These are phyloP conservation scores for Cymbidium sinense DNA, from an alignment of 106 monocot species.

Conservation along the genomic window DNA sequence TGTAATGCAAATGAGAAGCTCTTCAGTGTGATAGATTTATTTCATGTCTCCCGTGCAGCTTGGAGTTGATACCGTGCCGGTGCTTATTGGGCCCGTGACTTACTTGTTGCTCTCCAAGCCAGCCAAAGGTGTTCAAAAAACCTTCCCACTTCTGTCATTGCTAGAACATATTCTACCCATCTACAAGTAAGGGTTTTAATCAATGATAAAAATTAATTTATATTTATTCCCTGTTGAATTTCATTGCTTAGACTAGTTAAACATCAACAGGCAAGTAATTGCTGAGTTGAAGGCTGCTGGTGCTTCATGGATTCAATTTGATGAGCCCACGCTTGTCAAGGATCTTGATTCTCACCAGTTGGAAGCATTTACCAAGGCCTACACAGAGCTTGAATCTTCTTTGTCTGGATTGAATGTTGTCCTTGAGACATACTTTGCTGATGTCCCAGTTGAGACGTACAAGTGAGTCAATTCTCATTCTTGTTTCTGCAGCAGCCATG, in stretches of 20 bases:
- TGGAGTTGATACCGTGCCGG: constrained; percentile 10
- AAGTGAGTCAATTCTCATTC: constrained; percentile 13
- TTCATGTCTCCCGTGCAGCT: background rate
- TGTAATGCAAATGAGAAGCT: background rate
- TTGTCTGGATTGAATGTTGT: constrained; percentile 24
- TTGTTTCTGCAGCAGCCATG: background rate
- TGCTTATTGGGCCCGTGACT: constrained; percentile 15
- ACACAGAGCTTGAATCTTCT: constrained; percentile 22
- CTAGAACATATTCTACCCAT: constrained; percentile 13
- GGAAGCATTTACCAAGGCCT: constrained; percentile 22
- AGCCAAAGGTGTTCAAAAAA: constrained; percentile 12
- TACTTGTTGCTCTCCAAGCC: constrained; percentile 19
- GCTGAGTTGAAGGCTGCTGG: constrained; percentile 26
- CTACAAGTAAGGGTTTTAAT: constrained; percentile 23
- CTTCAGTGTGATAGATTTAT: background rate
- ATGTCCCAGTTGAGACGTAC: constrained; percentile 24
- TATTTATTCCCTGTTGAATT: background rate
- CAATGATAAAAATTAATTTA: background rate
- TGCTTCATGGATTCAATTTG: constrained; percentile 31
- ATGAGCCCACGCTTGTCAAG: constrained; percentile 28
- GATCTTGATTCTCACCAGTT: constrained; percentile 25
- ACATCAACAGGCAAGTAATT: constrained; percentile 21
- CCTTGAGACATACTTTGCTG: constrained; percentile 28
- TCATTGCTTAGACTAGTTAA: background rate
- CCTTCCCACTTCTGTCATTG: constrained; percentile 5